Evolutionary conservation across 2,329 filamentous ascomycete genomes (phyloP).

Genomic region (Beauveria scarabaeidicola): DNA sequence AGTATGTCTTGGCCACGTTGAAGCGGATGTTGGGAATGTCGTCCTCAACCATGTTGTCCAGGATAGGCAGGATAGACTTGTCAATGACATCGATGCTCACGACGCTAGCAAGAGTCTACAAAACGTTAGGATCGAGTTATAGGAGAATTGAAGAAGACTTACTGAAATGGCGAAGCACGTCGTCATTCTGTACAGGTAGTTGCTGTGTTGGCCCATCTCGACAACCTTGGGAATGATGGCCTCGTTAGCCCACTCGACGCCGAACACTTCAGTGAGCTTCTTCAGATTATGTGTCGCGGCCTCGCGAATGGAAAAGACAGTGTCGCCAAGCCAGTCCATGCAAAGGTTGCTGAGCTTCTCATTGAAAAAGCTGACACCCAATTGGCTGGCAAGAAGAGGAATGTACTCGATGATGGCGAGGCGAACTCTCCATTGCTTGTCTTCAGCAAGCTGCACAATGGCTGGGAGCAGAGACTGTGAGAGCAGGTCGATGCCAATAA

Average conservation of each 20-base stretch:
- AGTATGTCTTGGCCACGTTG: conserved; percentile 98
- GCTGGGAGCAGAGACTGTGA: conserved; percentile 94
- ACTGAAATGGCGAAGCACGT: conserved; percentile 99
- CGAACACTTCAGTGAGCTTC: conserved; percentile 97
- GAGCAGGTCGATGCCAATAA: conserved; percentile 94
- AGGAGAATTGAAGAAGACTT: conserved; percentile 33
- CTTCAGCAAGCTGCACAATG: conserved; percentile 93
- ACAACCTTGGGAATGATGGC: conserved; percentile 98
- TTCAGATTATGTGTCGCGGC: conserved; percentile 95
- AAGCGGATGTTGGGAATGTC: conserved; percentile 99
- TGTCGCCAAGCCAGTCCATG: conserved; percentile 98
- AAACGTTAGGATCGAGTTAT: conserved; percentile 15
- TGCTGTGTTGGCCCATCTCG: conserved; percentile 95
- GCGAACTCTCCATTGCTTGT: conserved; percentile 98
- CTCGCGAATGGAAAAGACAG: conserved; percentile 96
- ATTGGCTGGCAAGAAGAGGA: conserved; percentile 85
- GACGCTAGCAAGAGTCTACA: conserved; percentile 82
- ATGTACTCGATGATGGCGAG: conserved; percentile 99
- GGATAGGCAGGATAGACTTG: conserved; percentile 87
- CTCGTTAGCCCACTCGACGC: conserved; percentile 93
- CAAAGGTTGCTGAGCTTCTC: conserved; percentile 92
- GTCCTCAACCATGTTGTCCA: conserved; percentile 86
- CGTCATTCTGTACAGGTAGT: conserved; percentile 99
- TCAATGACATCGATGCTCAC: conserved; percentile 91
- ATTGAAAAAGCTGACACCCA: conserved; percentile 96